A percentile compares a stretch with the other conserved stretches of the same genome.
Evolutionary conservation across 306 rosid species (phyloP).

Genomic region (Ormosia semicastrata): DNA sequence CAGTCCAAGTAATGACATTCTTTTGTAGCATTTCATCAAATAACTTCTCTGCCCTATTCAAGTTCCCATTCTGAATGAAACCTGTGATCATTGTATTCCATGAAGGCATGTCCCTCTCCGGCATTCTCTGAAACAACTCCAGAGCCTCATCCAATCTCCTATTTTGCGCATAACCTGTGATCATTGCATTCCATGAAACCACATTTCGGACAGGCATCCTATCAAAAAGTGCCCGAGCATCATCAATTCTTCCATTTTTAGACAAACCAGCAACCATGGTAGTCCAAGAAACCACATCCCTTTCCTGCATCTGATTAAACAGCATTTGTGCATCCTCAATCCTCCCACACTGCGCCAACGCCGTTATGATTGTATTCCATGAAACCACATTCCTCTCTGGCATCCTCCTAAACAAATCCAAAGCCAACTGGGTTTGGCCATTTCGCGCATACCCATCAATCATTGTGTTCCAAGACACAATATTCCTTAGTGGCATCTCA

Average conservation of each 20-base stretch:
- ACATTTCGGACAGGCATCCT: constrained; percentile 44
- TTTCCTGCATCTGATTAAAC: constrained; percentile 39
- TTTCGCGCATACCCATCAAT: constrained; percentile 47
- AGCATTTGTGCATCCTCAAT: constrained; percentile 35
- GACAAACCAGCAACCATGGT: constrained; percentile 44
- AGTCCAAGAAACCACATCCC: constrained; percentile 54
- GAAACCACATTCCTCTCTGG: constrained; percentile 48
- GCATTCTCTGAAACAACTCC: constrained; percentile 46
- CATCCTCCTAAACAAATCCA: constrained; percentile 43
- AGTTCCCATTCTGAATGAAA: constrained; percentile 39
- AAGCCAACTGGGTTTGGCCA: constrained; percentile 31
- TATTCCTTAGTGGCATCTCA: constrained; percentile 41
- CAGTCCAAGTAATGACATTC: constrained; percentile 53
- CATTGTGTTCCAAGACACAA: constrained; percentile 50
- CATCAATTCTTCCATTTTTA: constrained; percentile 40
- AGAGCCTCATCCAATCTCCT: constrained; percentile 44
- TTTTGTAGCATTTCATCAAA: constrained; percentile 41
- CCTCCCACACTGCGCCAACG: constrained; percentile 40
- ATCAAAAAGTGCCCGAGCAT: constrained; percentile 42
- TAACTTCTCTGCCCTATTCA: constrained; percentile 36
- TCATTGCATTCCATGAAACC: constrained; percentile 44
- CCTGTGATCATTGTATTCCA: constrained; percentile 55
- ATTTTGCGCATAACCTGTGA: constrained; percentile 42
- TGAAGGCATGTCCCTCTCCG: constrained; percentile 45
- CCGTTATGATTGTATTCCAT: constrained; percentile 40